A percentile compares a stretch with the other conserved stretches of the same genome.
Evolutionary conservation across 2,329 filamentous ascomycete species (phyloP).

Genomic region (Setomelanomma holmii): DNA sequence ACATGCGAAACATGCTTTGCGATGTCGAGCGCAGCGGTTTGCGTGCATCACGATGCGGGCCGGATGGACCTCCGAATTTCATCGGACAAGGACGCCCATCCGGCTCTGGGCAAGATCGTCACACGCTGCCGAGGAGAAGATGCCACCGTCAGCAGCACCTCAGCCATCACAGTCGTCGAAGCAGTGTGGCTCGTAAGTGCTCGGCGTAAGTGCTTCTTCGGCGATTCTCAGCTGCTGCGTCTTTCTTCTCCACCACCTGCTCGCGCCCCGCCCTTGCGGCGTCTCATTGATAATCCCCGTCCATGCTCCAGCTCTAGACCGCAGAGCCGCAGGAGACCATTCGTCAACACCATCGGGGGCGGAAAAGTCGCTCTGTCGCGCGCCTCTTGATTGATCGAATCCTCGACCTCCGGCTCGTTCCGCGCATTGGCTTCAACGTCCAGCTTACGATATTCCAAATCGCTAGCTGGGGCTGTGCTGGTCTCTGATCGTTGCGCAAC

Average conservation of each 20-base stretch:
- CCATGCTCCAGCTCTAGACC: constrained; percentile 16
- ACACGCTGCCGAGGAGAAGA: no score
- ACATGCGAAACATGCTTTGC: neutral
- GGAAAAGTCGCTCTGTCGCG: constrained; percentile 5
- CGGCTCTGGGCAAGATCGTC: neutral
- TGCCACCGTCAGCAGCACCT: neutral
- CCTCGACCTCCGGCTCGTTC: constrained; percentile 14
- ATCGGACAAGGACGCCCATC: neutral
- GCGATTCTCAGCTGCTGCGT: constrained; percentile 1
- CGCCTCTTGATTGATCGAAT: constrained; percentile 14
- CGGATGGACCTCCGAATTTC: constrained; percentile 3
- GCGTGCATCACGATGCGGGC: neutral
- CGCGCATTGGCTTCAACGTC: constrained; percentile 19
- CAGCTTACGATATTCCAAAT: constrained; percentile 41
- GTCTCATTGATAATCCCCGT: constrained; percentile 4
- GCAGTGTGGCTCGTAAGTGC: neutral
- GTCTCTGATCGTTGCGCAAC: constrained; percentile 15
- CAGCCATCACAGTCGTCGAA: neutral
- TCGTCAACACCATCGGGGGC: constrained; percentile 15
- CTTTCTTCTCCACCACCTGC: neutral
- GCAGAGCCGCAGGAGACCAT: constrained; percentile 22
- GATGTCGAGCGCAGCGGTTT: neutral
- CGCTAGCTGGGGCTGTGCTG: constrained; percentile 31
- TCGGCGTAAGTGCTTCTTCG: neutral
- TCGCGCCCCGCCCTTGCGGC: constrained; percentile 7